Evolutionary conservation across 495 filamentous ascomycete species (phyloP), one percentile per base, ranked within the genome.

Genomic region (Penicillium antarcticum): DNA sequence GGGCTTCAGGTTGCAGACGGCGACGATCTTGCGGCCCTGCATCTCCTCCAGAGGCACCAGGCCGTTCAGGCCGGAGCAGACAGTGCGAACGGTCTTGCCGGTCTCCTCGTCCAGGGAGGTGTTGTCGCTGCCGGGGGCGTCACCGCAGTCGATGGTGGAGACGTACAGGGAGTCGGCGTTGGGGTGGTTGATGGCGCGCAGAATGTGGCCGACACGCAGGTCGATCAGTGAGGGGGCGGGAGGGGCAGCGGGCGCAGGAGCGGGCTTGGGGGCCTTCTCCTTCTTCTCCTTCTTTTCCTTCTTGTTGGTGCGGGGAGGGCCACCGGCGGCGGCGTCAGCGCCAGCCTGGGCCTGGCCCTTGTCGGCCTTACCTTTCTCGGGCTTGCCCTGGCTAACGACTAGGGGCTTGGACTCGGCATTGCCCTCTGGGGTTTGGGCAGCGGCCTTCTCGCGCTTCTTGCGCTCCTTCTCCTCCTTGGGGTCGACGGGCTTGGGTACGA

Each of bases 121-220:
- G 69, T 96, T 90, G 23, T 96, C 88, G 41, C 86, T 85, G 51
- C 89, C 90, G 13, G 88, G 76, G 45, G 87, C 75, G 70, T 98
- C 94, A 48, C 95, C 95, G 75, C 90, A 91, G 52, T 89, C 90
- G 63, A 98, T 95, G n/a, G 91, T 97, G 48, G 88, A 94, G 47
- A 98, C 94, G 68, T 83, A 98, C 19, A 98, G 82, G 11, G 88
- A 92, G 74, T 98, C 94, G 53, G 94, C 94, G 62, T 97, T 94
- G 41, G 94, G 95, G 77, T 98, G 94, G 63, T 89, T 87, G 71
- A 90, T 80, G 16, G 91, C 92, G 72, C 94, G 89, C 60, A 98
- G 83, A 61, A 98, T 96, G 76, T 98, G 94, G 45, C 95, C 94
- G 45, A 97, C 91, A 42, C 94, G 86, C 35, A 98, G 83, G 64